Base-by-base conservation (phyloP, 2,329 filamentous ascomycete genomes). In the Fusarium pseudocircinatum region DNA sequence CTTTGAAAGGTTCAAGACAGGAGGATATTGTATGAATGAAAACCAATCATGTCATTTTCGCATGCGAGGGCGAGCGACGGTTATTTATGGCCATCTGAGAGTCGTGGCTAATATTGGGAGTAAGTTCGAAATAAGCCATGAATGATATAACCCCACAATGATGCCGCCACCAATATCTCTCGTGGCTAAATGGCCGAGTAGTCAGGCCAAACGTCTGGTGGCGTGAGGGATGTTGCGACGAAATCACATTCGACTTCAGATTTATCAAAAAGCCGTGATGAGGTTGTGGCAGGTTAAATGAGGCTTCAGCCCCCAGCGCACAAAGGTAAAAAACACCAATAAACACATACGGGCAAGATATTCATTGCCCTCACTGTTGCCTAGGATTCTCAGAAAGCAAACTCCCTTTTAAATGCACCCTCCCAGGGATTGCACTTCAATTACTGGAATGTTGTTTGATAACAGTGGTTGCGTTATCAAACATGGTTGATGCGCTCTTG, bases 41-140 rank as follows among this genome's bases (percentile, higher is more conserved):
- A 34, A 16, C n/a, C 30, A 24, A 16, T 3, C 1, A 7, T 10
- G 0, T 7, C 15, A 32, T 4, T 32, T n/a, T 5, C 11, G 15
- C 9, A 34, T 18, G 11, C n/a, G n/a, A 34, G 28, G 28, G 16
- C 4, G 47, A 36, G 30, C 2, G 0, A 36, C 3, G 8, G 13
- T 4, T 14, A 32, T 52, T 36, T 52, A 36, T 15, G 5, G n/a
- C 24, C 6, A 50, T 24, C 26, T 7, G 26, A 28, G 26, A 15
- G 13, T 16, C 6, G 9, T 47, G 44, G 9, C 9, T 11, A 3
- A 28, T 15, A 9, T 47, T 13, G 6, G 26, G 11, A 11, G 22
- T 20, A 20, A 47, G 6, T 6, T 34, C 1, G 3, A 20, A 34
- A 24, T 14, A 14, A 2, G n/a, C 3, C 30, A 24, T 5, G 1